phyloP scores from a whole-genome alignment of 305 asterid genomes.

The Plantago lanceolata region DNA sequence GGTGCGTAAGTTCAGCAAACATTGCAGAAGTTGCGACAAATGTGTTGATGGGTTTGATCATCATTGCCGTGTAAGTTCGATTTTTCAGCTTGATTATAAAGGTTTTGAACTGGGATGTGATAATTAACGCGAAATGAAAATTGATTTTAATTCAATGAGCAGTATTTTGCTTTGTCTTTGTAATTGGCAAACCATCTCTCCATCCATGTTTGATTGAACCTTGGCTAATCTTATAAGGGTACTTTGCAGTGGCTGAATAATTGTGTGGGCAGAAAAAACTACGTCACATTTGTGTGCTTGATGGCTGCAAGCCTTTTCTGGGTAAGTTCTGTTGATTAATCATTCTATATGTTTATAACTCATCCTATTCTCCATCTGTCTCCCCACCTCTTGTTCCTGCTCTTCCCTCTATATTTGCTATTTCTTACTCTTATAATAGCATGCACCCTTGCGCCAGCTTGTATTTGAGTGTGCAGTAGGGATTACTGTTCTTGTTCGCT shows the following conservation, averaged over 20 bases:
- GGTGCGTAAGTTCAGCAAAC: slow-evolving; percentile 93
- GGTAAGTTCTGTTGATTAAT: slow-evolving; percentile 46
- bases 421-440: slow-evolving; percentile 22
- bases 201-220: slow-evolving; percentile 14
- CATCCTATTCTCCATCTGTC: background rate
- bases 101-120: background rate
- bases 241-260: slow-evolving; percentile 88
- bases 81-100: slow-evolving; percentile 12
- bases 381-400: background rate
- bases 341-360: slow-evolving; percentile 2
- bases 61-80: slow-evolving; percentile 88
- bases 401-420: background rate
- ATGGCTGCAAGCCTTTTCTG: slow-evolving; percentile 91
- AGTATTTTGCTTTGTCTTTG: background rate
- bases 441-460: slow-evolving; percentile 51
- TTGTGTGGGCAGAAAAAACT: slow-evolving; percentile 92
- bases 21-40: slow-evolving; percentile 96
- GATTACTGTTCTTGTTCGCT: slow-evolving; percentile 82
- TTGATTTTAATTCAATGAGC: background rate
- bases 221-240: slow-evolving; percentile 23
- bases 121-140: background rate
- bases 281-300: slow-evolving; percentile 70
- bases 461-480: slow-evolving; percentile 83
- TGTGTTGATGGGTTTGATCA: slow-evolving; percentile 99
- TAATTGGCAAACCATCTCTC: background rate